Base-by-base conservation (phyloP, 345 rosid species). In the Citrus trifoliata region DNA sequence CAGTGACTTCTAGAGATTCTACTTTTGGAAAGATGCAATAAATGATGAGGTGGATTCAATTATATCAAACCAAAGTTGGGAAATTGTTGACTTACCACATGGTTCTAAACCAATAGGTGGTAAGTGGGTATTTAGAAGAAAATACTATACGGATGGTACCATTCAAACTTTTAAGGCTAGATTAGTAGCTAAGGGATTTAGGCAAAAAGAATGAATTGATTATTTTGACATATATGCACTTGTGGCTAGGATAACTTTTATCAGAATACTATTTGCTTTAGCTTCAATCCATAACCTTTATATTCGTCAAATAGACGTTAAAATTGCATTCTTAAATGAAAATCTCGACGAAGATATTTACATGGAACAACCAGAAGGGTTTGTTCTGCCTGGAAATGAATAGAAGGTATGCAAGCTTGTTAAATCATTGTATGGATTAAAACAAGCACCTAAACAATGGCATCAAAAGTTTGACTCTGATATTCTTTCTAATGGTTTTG, bases 221-320 rank as follows among this genome's bases (percentile, higher is more conserved):
- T 81, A 71, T 58, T 63, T 56, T 71, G 32, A 76, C 28, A 55
- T 40, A 10, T 71, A 77, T 67, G 63, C 64, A 4, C n/a, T 12
- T 2, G 68, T 80, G 14, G 71, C 66, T n/a, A 24, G 76, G n/a
- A 73, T 72, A 19, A 40, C 58, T 8, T 38, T 46, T 9, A 77
- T 69, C 0, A 55, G 46, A 33, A 0, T 77, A 1, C 14, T 66
- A 0, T 51, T 81, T 24, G 19, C 74, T 25, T 65, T 78, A 18
- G 18, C 77, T 4, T 58, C 63, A 22, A 77, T 64, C 27, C 5
- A 67, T 48, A 25, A 78, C 2, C 10, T 67, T 1, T 32, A 13
- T 72, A 35, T 74, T 14, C 71, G 73, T 60, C 66, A 67, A 67
- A 78, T 74, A 5, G 28, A 76, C 35, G 62, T 76, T 9, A 75